Conservation (phyloP, 2,329 filamentous ascomycete genomes). For the Aspergillus puulaauensis region DNA sequence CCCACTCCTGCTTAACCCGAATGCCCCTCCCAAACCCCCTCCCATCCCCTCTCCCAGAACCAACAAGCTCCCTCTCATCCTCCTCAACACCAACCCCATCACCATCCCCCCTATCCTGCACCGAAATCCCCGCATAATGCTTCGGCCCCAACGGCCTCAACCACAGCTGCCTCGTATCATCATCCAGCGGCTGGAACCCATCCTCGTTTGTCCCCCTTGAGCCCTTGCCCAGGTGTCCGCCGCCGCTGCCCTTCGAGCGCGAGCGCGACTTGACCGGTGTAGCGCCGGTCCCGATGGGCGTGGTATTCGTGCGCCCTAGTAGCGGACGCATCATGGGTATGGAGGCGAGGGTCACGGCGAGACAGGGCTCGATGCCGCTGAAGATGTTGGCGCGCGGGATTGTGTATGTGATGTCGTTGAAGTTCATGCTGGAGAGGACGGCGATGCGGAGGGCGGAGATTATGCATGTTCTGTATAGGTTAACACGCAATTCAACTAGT, state of each 20-base stretch:
- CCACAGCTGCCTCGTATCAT: conserved; percentile 29
- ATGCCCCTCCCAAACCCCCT: background rate
- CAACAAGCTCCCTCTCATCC: background rate
- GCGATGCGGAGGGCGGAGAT: conserved; percentile 26
- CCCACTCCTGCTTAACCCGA: conserved; percentile 4
- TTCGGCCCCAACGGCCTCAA: conserved; percentile 22
- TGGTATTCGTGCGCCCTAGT: conserved; percentile 25
- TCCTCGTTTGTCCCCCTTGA: background rate
- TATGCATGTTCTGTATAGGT: conserved; percentile 19
- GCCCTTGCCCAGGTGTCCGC: background rate
- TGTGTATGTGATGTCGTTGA: conserved; percentile 22
- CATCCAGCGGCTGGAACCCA: conserved; percentile 28
- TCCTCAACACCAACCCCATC: background rate
- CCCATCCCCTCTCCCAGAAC: background rate
- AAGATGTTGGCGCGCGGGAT: conserved; percentile 26
- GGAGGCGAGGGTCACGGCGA: conserved; percentile 24
- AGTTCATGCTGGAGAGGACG: conserved; percentile 22
- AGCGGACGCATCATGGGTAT: conserved; percentile 30
- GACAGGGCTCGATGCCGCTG: conserved; percentile 26
- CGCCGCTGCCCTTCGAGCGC: background rate
- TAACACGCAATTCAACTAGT: too few species aligned
- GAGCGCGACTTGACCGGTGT: background rate
- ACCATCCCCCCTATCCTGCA: background rate
- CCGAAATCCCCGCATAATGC: conserved; percentile 11
- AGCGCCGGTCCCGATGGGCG: conserved; percentile 17